Conservation (phyloP, 768 basidiomycete genomes). For the Melanogaster broomeanus region DNA sequence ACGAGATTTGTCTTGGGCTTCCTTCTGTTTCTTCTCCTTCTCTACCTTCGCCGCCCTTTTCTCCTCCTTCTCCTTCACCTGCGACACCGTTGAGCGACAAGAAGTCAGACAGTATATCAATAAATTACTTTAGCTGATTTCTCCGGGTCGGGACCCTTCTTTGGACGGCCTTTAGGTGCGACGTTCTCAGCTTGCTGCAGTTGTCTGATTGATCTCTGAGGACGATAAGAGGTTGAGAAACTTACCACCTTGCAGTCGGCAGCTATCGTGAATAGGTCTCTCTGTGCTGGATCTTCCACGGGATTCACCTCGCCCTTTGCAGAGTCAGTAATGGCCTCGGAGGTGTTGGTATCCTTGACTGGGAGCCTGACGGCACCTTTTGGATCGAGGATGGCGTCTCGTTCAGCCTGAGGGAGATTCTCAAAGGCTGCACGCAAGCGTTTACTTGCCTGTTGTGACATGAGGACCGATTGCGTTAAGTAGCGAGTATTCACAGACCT, state of each 20-base stretch:
- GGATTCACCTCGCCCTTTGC: background rate
- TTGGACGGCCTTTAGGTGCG: slow-evolving; percentile 41
- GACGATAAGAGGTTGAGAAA: background rate
- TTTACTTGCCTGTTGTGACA: slow-evolving; percentile 53
- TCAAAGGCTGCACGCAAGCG: slow-evolving; percentile 57
- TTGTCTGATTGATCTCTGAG: background rate
- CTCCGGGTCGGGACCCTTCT: slow-evolving; percentile 56
- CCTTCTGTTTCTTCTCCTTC: slow-evolving; percentile 70
- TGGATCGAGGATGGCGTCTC: slow-evolving; percentile 55
- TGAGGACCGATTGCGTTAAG: background rate
- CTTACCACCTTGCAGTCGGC: slow-evolving; percentile 45
- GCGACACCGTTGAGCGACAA: slow-evolving; percentile 4
- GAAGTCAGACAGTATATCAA: background rate
- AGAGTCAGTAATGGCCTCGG: slow-evolving; percentile 5
- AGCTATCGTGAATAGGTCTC: slow-evolving; percentile 31
- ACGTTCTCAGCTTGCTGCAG: slow-evolving; percentile 25
- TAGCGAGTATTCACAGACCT: slow-evolving; percentile 42
- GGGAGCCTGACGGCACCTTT: slow-evolving; percentile 39
- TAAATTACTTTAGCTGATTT: slow-evolving; percentile 38
- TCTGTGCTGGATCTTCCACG: slow-evolving; percentile 26
- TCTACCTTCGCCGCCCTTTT: slow-evolving; percentile 70
- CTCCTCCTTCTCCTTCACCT: slow-evolving; percentile 73
- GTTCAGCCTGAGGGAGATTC: slow-evolving; percentile 57
- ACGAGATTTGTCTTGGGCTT: slow-evolving; percentile 70
- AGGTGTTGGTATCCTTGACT: slow-evolving; percentile 35